Percentiles rank a stretch among this genome's conserved stretches.
These are phyloP conservation scores for Puccinellia tenuiflora DNA, from an alignment of 176 grass and related monocot genomes.

Conservation along the genomic window DNA sequence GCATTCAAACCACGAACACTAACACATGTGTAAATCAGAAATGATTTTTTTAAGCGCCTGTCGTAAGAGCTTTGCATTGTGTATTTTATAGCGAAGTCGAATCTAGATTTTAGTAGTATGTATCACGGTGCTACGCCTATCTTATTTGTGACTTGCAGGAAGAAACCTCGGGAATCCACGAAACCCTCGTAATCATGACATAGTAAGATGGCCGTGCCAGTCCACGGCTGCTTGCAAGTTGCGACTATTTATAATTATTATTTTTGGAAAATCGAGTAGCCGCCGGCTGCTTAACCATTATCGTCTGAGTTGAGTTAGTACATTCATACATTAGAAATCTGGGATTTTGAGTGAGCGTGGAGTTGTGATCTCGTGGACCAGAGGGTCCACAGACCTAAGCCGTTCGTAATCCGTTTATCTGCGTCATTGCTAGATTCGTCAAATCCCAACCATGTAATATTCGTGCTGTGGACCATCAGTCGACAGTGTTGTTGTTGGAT, in stretches of 20 bases:
- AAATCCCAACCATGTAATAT: background rate
- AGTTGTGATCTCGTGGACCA: background rate
- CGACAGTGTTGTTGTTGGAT: background rate
- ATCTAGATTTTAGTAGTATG: too few relatives aligned
- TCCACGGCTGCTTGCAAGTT: background rate
- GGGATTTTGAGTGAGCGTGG: background rate
- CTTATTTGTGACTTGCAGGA: too few relatives aligned
- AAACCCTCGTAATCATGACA: too few relatives aligned
- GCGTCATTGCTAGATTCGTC: background rate
- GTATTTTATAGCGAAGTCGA: too few relatives aligned
- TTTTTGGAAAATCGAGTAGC: background rate
- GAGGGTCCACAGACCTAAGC: background rate
- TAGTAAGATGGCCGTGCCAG: background rate
- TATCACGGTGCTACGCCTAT: too few relatives aligned
- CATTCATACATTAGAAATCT: background rate
- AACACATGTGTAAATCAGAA: too few relatives aligned
- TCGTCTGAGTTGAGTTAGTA: background rate
- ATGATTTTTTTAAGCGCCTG: too few relatives aligned
- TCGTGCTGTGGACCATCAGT: background rate
- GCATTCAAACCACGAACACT: too few relatives aligned
- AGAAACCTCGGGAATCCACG: too few relatives aligned
- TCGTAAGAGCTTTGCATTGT: too few relatives aligned
- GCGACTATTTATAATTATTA: background rate
- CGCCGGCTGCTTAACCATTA: background rate
- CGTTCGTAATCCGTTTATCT: background rate